Evolutionary conservation across 2,329 filamentous ascomycete species (phyloP), one percentile per base, ranked within the genome.

Genomic region (Dactylellina parvicollis): DNA sequence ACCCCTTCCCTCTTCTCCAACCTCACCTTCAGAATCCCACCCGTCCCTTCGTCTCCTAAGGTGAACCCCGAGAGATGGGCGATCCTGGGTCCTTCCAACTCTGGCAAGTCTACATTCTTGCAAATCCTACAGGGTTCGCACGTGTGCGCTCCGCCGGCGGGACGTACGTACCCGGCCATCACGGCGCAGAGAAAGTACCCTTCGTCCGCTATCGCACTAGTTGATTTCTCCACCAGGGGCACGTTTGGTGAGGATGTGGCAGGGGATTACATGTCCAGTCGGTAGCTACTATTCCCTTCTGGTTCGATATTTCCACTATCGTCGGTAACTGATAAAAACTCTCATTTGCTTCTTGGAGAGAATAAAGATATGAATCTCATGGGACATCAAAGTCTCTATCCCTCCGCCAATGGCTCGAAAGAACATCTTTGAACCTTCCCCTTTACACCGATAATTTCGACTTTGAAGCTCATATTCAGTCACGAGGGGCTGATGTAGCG

Each of bases 311-410:
- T n/a, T n/a, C n/a, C n/a, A n/a, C n/a, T n/a, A n/a, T n/a, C n/a
- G n/a, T n/a, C n/a, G n/a, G n/a, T n/a, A n/a, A n/a, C n/a, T n/a
- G n/a, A n/a, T n/a, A n/a, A n/a, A n/a, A n/a, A n/a, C n/a, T n/a
- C n/a, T n/a, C n/a, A n/a, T n/a, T n/a, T n/a, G n/a, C n/a, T n/a
- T n/a, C n/a, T n/a, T n/a, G n/a, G n/a, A n/a, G n/a, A n/a, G n/a
- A n/a, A n/a, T n/a, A n/a, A n/a, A 86, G 95, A 38, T 99, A 98
- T 80, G 95, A 99, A 83, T 93, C 90, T 70, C 84, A 90, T 36
- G 86, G 92, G 30, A 94, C 97, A 81, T 89, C 88, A 60, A 96
- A 91, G 0, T 95, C 98, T 80, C 96, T 94, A 81, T 91, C 90
- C 0, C 85, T 98, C 1, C 82, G 85, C 56, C 89, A 96, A 81